A percentile compares a stretch with the other conserved stretches of the same genome.
These are phyloP conservation scores for Cryptosporidium canis DNA, from an alignment of 169 alveolate species.

Conservation along the genomic window DNA sequence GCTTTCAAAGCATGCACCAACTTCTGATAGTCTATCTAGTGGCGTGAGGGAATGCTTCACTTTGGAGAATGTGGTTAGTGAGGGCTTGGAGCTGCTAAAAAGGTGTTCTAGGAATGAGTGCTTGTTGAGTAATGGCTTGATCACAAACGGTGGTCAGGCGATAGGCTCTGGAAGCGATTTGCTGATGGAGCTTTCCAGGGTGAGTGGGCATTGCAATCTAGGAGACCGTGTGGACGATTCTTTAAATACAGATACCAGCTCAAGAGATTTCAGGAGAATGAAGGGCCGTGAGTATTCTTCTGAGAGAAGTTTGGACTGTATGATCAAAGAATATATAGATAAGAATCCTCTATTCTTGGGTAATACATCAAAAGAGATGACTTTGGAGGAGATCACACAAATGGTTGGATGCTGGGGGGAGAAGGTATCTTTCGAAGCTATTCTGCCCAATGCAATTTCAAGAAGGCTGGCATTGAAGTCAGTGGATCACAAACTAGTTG, in stretches of 20 bases:
- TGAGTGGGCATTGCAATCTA: not conserved
- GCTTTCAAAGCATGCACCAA: slow-evolving; percentile 2
- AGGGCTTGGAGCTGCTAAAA: slow-evolving; percentile 25
- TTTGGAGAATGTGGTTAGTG: not conserved
- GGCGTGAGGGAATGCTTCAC: not conserved
- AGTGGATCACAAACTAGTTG: not conserved
- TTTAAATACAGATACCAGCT: not conserved
- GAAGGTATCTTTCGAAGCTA: slow-evolving; percentile 47
- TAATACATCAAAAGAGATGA: not conserved
- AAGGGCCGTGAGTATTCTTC: not conserved
- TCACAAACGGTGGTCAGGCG: not conserved
- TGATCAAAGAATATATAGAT: slow-evolving; percentile 43
- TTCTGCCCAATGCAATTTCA: slow-evolving; percentile 60
- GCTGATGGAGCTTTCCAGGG: not conserved
- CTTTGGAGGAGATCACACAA: slow-evolving; percentile 14
- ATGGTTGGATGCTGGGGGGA: slow-evolving; percentile 61
- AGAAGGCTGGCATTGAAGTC: slow-evolving; percentile 35
- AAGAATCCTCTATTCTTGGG: not conserved
- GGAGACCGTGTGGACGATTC: not conserved
- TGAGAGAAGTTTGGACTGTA: not conserved
- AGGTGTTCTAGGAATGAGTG: slow-evolving; percentile 1
- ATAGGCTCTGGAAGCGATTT: not conserved
- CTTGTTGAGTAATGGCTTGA: not conserved
- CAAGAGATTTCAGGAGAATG: not conserved
- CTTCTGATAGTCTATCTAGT: not conserved